Evolutionary conservation across 495 filamentous ascomycete species (phyloP), one percentile per base, ranked within the genome.

Genomic region (Trichoderma parareesei): DNA sequence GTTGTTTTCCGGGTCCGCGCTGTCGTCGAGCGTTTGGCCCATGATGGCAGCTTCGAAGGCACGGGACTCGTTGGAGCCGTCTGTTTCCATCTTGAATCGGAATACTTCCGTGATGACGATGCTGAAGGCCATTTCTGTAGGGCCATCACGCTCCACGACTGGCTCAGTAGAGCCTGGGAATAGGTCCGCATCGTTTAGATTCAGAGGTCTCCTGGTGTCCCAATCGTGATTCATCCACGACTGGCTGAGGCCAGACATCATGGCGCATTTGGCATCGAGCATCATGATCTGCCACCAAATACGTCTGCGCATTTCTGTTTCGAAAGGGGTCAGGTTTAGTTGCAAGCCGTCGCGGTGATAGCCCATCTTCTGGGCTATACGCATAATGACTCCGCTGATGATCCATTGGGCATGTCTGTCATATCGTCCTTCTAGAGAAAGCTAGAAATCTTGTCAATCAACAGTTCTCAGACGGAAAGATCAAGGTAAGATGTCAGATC

Each of bases 221-320:
- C 75, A 80, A 60, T 68, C 72, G 16, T 72, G 71, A 57, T 74
- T 83, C 53, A 79, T 69, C 38, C 78, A 76, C 70, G 77, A 82
- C 65, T 88, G 81, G 40, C 82, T 83, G 16, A 87, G 84, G 37
- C 88, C 88, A 59, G 87, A 84, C 44, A 88, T 78, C 64, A 88
- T 81, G 42, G 81, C 77, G 61, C 75, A 78, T 65, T 78, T 77
- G 38, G 76, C 77, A 64, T 91, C 88, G 67, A 88, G 82, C 64
- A 88, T 79, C 67, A 89, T 76, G 42, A 90, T 88, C 66, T 87
- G 85, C 87, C 87, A 91, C 88, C 88, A 91, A 43, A 90, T 72
- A 1, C 88, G 79, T 62, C 88, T 80, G 18, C 88, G 80, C 71
- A 88, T 86, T 68, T 91, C 88, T 16, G 87, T 82, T 68, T 90